A percentile compares a stretch with the other conserved stretches of the same genome.
Evolutionary conservation across 371 early-diverging fungal genomes (phyloP).

Genomic region (Funneliformis caledonium): DNA sequence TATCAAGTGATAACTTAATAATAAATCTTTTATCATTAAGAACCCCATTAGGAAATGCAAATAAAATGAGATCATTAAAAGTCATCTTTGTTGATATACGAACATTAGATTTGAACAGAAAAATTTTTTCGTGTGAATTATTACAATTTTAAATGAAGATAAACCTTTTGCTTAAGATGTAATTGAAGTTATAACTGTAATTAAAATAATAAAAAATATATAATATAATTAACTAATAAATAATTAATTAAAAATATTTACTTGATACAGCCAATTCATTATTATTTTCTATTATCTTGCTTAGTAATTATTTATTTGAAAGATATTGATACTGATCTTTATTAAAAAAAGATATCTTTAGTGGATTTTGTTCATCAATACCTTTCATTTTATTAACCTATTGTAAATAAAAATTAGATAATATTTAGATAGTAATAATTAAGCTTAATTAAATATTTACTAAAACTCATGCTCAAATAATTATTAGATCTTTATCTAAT

Average conservation of each 20-base stretch:
- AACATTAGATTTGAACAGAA: constrained; percentile 7
- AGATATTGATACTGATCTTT: background rate
- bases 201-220: background rate
- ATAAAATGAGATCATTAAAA: background rate
- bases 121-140: constrained; percentile 1
- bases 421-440: background rate
- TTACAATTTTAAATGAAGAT: background rate
- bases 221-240: background rate
- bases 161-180: background rate
- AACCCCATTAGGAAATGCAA: background rate
- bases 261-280: background rate
- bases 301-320: background rate
- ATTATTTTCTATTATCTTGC: background rate
- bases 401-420: background rate
- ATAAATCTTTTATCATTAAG: constrained; percentile 8
- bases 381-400: background rate
- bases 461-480: background rate
- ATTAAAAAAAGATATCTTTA: background rate
- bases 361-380: background rate
- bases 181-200: background rate
- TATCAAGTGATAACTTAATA: constrained; percentile 4
- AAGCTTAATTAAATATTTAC: too few species aligned
- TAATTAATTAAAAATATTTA: constrained; percentile 12
- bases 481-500: background rate
- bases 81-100: background rate